These are phyloP conservation scores for Neonectria ditissima DNA, from an alignment of 2,329 filamentous ascomycete species.

Conservation along the genomic window DNA sequence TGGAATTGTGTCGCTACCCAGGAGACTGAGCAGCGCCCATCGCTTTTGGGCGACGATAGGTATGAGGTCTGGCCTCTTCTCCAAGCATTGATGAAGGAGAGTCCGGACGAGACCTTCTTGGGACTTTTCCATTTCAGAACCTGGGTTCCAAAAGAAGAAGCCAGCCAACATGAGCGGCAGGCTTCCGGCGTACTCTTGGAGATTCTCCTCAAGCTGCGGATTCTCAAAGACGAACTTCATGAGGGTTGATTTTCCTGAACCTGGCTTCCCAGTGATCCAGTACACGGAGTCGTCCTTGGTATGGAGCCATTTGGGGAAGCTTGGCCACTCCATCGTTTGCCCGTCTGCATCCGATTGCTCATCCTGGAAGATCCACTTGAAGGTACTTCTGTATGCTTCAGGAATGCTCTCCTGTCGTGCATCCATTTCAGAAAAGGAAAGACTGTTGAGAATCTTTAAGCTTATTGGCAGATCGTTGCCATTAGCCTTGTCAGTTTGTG, in stretches of 20 bases:
- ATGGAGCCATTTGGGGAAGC: conserved; percentile 1
- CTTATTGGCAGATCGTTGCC: not conserved
- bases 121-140: not conserved
- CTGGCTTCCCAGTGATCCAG: conserved; percentile 10
- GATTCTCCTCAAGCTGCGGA: not conserved
- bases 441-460: not conserved
- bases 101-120: not conserved
- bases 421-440: not conserved
- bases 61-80: not conserved
- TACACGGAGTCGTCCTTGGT: not conserved
- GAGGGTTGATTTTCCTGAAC: conserved; percentile 5
- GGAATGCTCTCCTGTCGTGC: not conserved
- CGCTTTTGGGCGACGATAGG: not conserved
- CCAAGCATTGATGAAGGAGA: not conserved
- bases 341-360: not conserved
- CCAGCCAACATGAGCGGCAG: not conserved
- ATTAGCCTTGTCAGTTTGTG: not conserved
- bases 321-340: not conserved
- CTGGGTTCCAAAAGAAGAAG: conserved; percentile 13
- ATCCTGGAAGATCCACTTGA: not conserved
- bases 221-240: conserved; percentile 6
- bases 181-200: not conserved
- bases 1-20: not conserved
- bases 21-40: not conserved
- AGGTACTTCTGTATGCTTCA: not conserved